Evolutionary conservation across 2,329 filamentous ascomycete species (phyloP).

Genomic region (Fonsecaea multimorphosa): DNA sequence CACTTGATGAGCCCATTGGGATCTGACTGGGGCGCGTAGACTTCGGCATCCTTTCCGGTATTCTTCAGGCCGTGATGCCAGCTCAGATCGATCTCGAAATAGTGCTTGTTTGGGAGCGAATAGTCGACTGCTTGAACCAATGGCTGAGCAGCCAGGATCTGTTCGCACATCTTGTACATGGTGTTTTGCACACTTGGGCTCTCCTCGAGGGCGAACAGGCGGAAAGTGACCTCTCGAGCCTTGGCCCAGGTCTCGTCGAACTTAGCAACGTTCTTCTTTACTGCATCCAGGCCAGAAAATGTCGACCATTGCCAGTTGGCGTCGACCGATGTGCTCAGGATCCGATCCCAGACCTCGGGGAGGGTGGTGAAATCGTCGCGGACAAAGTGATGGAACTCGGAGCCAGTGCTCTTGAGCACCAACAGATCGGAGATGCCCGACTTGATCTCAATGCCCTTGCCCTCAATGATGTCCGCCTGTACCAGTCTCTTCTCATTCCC

Average conservation of each 20-base stretch:
- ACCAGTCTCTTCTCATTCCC: slow-evolving; percentile 86
- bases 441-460: slow-evolving; percentile 73
- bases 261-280: slow-evolving; percentile 65
- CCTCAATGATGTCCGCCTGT: slow-evolving; percentile 71
- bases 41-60: slow-evolving; percentile 92
- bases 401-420: slow-evolving; percentile 95
- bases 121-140: slow-evolving; percentile 77
- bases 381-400: slow-evolving; percentile 92
- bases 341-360: slow-evolving; percentile 89
- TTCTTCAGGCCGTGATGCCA: slow-evolving; percentile 98
- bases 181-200: slow-evolving; percentile 94
- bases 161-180: slow-evolving; percentile 98
- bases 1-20: slow-evolving; percentile 97
- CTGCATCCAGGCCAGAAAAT: slow-evolving; percentile 70
- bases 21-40: slow-evolving; percentile 89
- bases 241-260: slow-evolving; percentile 82
- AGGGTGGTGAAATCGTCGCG: slow-evolving; percentile 93
- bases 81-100: slow-evolving; percentile 95
- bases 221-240: slow-evolving; percentile 84
- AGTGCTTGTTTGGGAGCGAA: slow-evolving; percentile 95
- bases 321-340: slow-evolving; percentile 92
- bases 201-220: slow-evolving; percentile 86
- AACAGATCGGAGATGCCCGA: slow-evolving; percentile 81
- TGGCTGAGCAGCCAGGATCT: slow-evolving; percentile 78
- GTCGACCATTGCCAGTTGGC: slow-evolving; percentile 83